Evolutionary conservation across 1,139 yeast species (phyloP), one percentile per base, ranked within the genome.

Genomic region (Schwanniomyces etchellsii): DNA sequence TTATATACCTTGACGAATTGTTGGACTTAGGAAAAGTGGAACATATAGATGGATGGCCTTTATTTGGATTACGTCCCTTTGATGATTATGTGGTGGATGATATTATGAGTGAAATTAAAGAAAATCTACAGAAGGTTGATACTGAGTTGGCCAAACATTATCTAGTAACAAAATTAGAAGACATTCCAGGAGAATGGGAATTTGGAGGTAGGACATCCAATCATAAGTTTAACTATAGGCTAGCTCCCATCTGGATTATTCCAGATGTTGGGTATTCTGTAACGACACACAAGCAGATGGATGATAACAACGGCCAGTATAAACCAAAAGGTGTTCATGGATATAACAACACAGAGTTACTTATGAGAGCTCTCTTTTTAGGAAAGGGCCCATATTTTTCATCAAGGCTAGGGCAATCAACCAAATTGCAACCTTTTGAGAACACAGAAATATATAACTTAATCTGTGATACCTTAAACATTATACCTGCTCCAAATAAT

Each of bases 41-140:
- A 34, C 79, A 78, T 45, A 58, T 71, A 26, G 91, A 81, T 48
- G 95, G 94, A n/a, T 83, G 93, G 89, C 95, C 95, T n/a, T 60
- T 85, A 36, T 79, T 70, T 44, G 95, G 94, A 0, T 57, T 85
- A 28, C 66, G 93, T 27, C 91, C 93, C 6, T 57, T 46, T 28
- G 36, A 49, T 1, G 53, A 62, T 22, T 44, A 39, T 28, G 40
- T 57, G 3, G 34, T 38, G n/a, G 47, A 47, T 7, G 54, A 47
- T 15, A 45, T 45, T 2, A 39, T 33, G 24, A 26, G 40, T 2
- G 57, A 53, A 36, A 24, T 57, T 28, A 26, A 28, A n/a, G 27
- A 27, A 2, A 57, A 54, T 5, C 44, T 62, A 30, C 39, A 44
- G 3, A 42, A 45, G n/a, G 34, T 45, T n/a, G 55, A 52, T 24